phyloP scores from a whole-genome alignment of 2,329 filamentous ascomycete species.

The Apiospora hydei region DNA sequence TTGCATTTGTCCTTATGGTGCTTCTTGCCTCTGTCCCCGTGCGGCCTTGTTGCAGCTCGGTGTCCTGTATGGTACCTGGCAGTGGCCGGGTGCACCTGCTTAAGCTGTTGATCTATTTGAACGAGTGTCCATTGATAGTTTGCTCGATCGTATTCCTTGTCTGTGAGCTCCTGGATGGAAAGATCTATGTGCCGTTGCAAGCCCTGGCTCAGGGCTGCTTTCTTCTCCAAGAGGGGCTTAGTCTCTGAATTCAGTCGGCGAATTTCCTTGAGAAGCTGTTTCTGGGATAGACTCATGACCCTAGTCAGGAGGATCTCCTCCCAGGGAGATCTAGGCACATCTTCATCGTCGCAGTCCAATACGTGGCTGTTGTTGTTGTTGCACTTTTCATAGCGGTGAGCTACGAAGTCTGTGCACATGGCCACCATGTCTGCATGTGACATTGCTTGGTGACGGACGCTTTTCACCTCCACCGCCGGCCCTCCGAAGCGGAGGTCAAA shows the following conservation, averaged over 20 bases:
- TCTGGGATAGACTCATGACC: slow-evolving; percentile 47
- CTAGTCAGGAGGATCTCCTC: slow-evolving; percentile 43
- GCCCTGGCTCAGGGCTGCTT: slow-evolving; percentile 42
- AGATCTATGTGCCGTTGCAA: slow-evolving; percentile 53
- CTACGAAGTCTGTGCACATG: slow-evolving; percentile 48
- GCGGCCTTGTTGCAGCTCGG: background rate
- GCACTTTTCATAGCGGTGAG: slow-evolving; percentile 52
- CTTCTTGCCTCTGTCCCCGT: background rate
- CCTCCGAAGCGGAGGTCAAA: background rate
- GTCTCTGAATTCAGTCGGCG: slow-evolving; percentile 45
- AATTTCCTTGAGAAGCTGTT: slow-evolving; percentile 47
- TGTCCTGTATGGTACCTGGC: background rate
- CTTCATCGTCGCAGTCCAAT: slow-evolving; percentile 46
- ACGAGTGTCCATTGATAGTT: slow-evolving; percentile 51
- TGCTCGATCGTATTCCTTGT: slow-evolving; percentile 43
- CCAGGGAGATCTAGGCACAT: slow-evolving; percentile 48
- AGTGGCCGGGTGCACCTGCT: slow-evolving; percentile 36
- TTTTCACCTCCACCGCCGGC: slow-evolving; percentile 30
- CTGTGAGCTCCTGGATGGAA: slow-evolving; percentile 45
- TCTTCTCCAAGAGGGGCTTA: slow-evolving; percentile 47
- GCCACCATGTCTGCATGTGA: slow-evolving; percentile 49
- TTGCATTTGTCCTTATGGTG: background rate
- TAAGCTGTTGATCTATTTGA: slow-evolving; percentile 52
- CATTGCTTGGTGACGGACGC: slow-evolving; percentile 47
- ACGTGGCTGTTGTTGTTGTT: slow-evolving; percentile 36